Base-by-base conservation (phyloP, 176 grass and related monocot species). In the Oryza meyeriana region DNA sequence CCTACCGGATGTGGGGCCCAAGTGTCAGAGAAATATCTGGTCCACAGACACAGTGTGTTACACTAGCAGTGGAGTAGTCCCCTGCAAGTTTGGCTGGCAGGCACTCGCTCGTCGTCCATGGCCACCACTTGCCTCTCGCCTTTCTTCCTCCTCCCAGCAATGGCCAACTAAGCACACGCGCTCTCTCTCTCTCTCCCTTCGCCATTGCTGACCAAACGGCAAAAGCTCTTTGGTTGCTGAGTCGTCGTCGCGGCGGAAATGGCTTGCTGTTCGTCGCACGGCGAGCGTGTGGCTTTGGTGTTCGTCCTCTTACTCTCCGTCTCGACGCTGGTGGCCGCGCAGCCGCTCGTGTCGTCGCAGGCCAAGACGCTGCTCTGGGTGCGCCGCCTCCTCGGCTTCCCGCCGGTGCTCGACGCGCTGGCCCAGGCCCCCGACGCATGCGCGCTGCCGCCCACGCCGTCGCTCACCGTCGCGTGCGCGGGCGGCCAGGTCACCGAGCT, bases 281-380 rank as follows among this genome's bases (percentile, higher is more conserved):
- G 55, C 55, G 31, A 29, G 12, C 2, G 61, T 10, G 3, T 31
- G 1, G 1, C 71, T 0, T 25, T 45, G 12, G 59, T 75, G 6
- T 69, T 78, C 5, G 47, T 81, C 6, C 26, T 67, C 2, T 24
- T 88, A 28, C 47, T 79, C 77, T 69, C 67, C 75, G 9, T 64
- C 27, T 38, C 81, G 77, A 3, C 73, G 8, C 26, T 6, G 9
- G 40, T 11, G 4, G 55, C 67, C 8, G 69, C 90, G 16, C 92
- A 97, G 72, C 77, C 68, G 34, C 86, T 91, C 4, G 61, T 70
- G 17, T 90, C 89, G 5, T 99, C 93, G 2, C 87, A 99, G 69
- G 84, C 80, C 59, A 95, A 95, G 85, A 79, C 93, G 45, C 92
- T 98, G 1, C 69, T 89, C 66, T 82, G 90, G 0, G 52, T 98